Evolutionary conservation across 345 rosid genomes (phyloP).

Genomic region (Limnanthes douglasii): DNA sequence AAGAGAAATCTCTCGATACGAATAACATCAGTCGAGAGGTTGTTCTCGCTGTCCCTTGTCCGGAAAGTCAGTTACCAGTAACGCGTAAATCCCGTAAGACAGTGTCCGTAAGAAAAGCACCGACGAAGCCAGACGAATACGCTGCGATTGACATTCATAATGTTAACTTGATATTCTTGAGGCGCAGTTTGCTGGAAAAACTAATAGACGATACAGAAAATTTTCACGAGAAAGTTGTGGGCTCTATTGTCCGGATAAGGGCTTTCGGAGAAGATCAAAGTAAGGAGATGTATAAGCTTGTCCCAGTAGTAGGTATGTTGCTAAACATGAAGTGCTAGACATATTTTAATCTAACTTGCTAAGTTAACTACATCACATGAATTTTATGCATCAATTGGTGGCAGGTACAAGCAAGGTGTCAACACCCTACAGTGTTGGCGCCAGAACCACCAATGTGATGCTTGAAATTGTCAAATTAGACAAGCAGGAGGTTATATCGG

Average conservation of each 20-base stretch:
- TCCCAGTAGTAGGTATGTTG: constrained; percentile 88
- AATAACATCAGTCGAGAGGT: constrained; percentile 16
- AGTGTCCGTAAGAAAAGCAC: constrained; percentile 21
- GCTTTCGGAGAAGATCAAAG: constrained; percentile 49
- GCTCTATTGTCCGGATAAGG: constrained; percentile 74
- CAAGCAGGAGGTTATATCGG: constrained; percentile 57
- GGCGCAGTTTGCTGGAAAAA: constrained; percentile 49
- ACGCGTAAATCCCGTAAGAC: constrained; percentile 31
- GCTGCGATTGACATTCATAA: constrained; percentile 89
- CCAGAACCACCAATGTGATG: constrained; percentile 36
- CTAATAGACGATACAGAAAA: constrained; percentile 51
- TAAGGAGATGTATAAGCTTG: constrained; percentile 72
- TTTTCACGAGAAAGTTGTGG: constrained; percentile 63
- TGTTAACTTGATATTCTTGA: constrained; percentile 55
- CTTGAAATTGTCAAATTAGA: constrained; percentile 62
- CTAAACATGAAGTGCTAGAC: no score
- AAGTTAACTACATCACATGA: no score
- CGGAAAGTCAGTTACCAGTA: constrained; percentile 15
- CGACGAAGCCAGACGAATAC: constrained; percentile 31
- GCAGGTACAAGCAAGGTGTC: constrained; percentile 53
- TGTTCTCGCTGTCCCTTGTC: constrained; percentile 20
- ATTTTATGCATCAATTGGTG: no score
- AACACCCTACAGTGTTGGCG: constrained; percentile 53
- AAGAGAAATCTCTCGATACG: constrained; percentile 23
- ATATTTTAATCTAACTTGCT: no score